A percentile compares a stretch with the other conserved stretches of the same genome.
These are phyloP conservation scores for Selaginella tamariscina DNA, from an alignment of 75 land plant species.

Conservation along the genomic window DNA sequence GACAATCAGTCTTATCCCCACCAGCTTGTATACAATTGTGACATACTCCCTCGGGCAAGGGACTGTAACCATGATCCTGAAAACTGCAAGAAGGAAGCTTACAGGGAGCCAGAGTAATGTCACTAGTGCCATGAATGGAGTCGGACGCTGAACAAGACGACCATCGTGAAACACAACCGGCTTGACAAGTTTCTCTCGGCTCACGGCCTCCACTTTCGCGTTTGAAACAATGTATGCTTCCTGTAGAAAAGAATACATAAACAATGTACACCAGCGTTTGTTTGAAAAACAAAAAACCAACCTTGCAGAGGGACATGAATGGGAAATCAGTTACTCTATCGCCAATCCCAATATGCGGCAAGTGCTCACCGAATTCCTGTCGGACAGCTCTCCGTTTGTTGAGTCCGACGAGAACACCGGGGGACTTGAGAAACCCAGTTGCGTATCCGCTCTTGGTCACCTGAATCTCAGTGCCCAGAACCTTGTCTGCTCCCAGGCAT, in stretches of 20 bases:
- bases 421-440: not conserved
- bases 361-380: not conserved
- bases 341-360: conserved; percentile 7
- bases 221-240: conserved; percentile 8
- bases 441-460: not conserved
- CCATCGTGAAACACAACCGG: conserved; percentile 34
- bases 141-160: conserved; percentile 18
- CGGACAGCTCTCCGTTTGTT: conserved; percentile 4
- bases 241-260: not conserved
- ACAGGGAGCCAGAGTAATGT: conserved; percentile 25
- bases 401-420: not conserved
- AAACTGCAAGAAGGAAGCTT: conserved; percentile 14
- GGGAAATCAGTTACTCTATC: not conserved
- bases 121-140: conserved; percentile 15
- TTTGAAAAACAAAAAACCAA: not conserved
- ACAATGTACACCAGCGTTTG: not conserved
- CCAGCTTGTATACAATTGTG: not conserved
- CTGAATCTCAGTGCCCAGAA: conserved; percentile 4
- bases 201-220: not conserved
- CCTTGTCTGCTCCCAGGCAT: conserved; percentile 55
- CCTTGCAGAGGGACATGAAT: conserved; percentile 6
- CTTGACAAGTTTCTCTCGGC: conserved; percentile 1
- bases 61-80: conserved; percentile 2
- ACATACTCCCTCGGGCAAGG: not conserved
- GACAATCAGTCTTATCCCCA: conserved; percentile 13